Conservation (phyloP, 495 filamentous ascomycete genomes). For the Penicillium malachiteum region DNA sequence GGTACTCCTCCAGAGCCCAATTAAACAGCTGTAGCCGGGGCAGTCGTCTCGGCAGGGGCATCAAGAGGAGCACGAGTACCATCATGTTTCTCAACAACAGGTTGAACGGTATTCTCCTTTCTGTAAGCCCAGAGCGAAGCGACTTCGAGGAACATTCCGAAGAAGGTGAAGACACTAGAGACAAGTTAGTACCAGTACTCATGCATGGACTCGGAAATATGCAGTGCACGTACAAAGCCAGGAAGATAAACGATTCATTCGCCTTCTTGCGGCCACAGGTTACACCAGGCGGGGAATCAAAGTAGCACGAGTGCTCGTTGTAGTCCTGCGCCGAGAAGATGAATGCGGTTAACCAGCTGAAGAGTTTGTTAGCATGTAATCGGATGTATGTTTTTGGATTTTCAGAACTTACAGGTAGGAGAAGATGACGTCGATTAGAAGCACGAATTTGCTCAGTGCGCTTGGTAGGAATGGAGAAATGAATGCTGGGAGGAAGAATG, state of each 20-base stretch:
- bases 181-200: background rate
- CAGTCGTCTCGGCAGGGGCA: slow-evolving; percentile 25
- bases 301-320: slow-evolving; percentile 37
- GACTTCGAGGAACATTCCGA: slow-evolving; percentile 54
- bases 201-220: no score
- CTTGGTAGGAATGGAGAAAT: slow-evolving; percentile 50
- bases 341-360: slow-evolving; percentile 60
- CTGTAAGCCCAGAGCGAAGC: slow-evolving; percentile 48
- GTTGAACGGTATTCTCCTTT: slow-evolving; percentile 18
- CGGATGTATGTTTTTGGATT: no score
- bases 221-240: slow-evolving; percentile 49
- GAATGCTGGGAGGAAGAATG: slow-evolving; percentile 58
- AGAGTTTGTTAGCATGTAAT: slow-evolving; percentile 24
- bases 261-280: slow-evolving; percentile 41
- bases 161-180: slow-evolving; percentile 43
- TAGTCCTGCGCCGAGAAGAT: slow-evolving; percentile 59
- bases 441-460: slow-evolving; percentile 40
- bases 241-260: slow-evolving; percentile 59
- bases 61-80: slow-evolving; percentile 27
- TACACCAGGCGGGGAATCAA: slow-evolving; percentile 30
- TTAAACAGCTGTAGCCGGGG: slow-evolving; percentile 2
- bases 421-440: slow-evolving; percentile 59
- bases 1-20: background rate
- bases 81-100: slow-evolving; percentile 27
- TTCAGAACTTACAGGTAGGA: slow-evolving; percentile 61